These are phyloP conservation scores for Rhododendron kiyosumense DNA, from an alignment of 148 eudicot species.

Conservation along the genomic window DNA sequence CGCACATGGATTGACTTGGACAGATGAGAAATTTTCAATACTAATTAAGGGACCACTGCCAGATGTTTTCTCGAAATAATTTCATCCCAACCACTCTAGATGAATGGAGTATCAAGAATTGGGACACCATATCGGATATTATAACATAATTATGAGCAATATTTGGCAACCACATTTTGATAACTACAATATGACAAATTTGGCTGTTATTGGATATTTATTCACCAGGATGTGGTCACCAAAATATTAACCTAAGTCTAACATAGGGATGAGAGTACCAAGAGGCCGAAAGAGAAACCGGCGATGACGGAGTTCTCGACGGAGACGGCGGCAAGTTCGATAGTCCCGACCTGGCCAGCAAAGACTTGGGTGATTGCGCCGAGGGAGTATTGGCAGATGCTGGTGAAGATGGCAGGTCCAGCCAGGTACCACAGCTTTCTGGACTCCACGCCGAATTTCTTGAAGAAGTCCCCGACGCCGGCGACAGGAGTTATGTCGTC, in stretches of 20 bases:
- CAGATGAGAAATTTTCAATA: too few relatives aligned
- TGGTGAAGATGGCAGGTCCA: conserved; percentile 52
- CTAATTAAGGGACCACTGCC: not conserved
- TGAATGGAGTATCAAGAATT: not conserved
- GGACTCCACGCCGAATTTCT: conserved; percentile 31
- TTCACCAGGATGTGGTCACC: too few relatives aligned
- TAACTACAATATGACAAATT: too few relatives aligned
- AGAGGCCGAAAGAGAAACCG: conserved; percentile 52
- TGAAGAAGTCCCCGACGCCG: not conserved
- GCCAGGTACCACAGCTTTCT: conserved; percentile 46
- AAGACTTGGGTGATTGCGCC: conserved; percentile 54
- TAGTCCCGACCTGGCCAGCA: conserved; percentile 39
- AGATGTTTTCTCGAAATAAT: not conserved
- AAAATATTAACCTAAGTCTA: too few relatives aligned
- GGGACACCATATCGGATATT: not conserved
- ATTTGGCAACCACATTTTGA: too few relatives aligned
- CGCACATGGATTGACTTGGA: too few relatives aligned
- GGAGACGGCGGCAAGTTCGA: conserved; percentile 60
- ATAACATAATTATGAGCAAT: too few relatives aligned
- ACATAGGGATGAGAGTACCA: conserved; percentile 24
- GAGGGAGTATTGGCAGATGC: conserved; percentile 50
- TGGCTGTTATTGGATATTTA: too few relatives aligned
- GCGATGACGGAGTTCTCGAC: conserved; percentile 57
- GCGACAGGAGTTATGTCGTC: not conserved
- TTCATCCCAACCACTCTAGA: not conserved